Base-by-base conservation (phyloP, 139 green algal species). In the Parachlorella kessleri region DNA sequence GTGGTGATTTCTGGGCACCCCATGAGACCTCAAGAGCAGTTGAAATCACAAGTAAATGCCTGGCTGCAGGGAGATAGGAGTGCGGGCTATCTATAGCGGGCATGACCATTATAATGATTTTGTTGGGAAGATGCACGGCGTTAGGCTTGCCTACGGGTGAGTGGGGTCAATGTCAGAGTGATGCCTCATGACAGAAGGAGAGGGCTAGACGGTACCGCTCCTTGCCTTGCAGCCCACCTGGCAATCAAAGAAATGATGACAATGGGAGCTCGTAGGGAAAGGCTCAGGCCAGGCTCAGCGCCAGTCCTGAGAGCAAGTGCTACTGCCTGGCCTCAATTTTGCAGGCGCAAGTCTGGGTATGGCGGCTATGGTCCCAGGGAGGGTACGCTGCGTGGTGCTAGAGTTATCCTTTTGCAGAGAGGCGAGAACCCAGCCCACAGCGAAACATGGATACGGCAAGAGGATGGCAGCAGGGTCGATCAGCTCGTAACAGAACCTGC, bases 71-170 rank as follows among this genome's bases (percentile, higher is more conserved):
- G n/a, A n/a, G n/a, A n/a, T n/a, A n/a, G n/a, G n/a, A n/a, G n/a
- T n/a, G n/a, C n/a, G n/a, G n/a, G n/a, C n/a, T n/a, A n/a, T n/a
- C n/a, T n/a, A n/a, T n/a, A n/a, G 42, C 40, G 73, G 79, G 9
- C 81, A 85, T 35, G 81, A 85, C 63, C 81, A 85, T 32, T 37
- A 78, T 75, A 85, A 82, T 42, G 64, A 82, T 36, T 85, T 78
- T 39, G 70, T 55, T 2, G 75, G 38, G 4, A 30, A 35, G 4
- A 36, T 72, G 40, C 30, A 82, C 2, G 75, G 75, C 8, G 54
- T 81, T 7, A 42, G 73, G 41, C 59, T 81, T 33, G 81, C 80
- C 6, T 85, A 85, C 23, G 80, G 80, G 24, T 70, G 55, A 72
- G 55, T 21, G 67, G 55, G 73, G 64, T 35, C 33, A 30, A 18